Evolutionary conservation across 2,329 filamentous ascomycete species (phyloP), one percentile per base, ranked within the genome.

Genomic region (Paradendryphiella salina): DNA sequence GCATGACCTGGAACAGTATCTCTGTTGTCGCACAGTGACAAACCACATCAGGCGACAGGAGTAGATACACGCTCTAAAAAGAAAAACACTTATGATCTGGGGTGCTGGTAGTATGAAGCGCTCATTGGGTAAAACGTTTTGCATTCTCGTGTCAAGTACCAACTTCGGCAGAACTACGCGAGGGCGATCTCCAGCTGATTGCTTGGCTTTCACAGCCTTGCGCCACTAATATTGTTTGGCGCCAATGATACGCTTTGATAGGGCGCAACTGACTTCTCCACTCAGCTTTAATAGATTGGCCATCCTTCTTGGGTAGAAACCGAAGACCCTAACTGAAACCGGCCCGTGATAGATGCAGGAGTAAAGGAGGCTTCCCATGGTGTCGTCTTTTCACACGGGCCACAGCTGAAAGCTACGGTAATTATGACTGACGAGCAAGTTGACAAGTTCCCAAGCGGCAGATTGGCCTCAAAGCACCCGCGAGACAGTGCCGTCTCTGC

Each of bases 131-230:
- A 21, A 5, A n/a, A 28, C 23, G 31, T 5, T 38, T 54, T 31
- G 34, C 34, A 28, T 44, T 13, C 40, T 60, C 46, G 51, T 48
- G 44, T 50, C 38, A 33, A 29, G 17, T 17, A 31, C 40, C 34
- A 10, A 34, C 15, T 55, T 42, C 32, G 42, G 47, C 40, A 44
- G 46, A 15, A 14, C n/a, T 33, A 34, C 29, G 33, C 23, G 8
- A 26, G 29, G 38, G 17, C 36, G 26, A 20, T 47, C 13, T 18
- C 39, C 41, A 44, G 46, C 56, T 56, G 46, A 50, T 36, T n/a
- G 53, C 52, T 60, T 64, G 51, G 54, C 40, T 38, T 53, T 49
- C 40, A 59, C 61, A 64, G 64, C 62, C 57, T 61, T 57, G 46
- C 58, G 64, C 58, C 58, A 60, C 57, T 28, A 41, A 51, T 23